phyloP scores from a whole-genome alignment of 257 asterid species.

The Fraxinus cuspidata region DNA sequence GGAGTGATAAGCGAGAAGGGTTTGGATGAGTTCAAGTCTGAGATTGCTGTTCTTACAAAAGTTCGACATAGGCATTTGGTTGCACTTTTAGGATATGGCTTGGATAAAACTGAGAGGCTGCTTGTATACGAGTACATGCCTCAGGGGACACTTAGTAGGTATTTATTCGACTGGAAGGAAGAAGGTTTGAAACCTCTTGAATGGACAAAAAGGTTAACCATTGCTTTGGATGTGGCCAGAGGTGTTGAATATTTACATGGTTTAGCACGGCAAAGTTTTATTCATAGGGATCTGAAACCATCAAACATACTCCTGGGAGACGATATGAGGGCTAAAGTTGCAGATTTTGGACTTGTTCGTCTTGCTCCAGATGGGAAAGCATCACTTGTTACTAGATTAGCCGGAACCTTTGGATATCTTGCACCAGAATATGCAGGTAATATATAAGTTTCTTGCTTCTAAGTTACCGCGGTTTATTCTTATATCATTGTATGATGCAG shows the following conservation, averaged over 20 bases:
- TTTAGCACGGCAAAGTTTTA: constrained; percentile 85
- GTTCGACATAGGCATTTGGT: constrained; percentile 91
- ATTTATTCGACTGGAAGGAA: constrained; percentile 67
- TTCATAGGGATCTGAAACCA: constrained; percentile 89
- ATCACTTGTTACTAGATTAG: constrained; percentile 70
- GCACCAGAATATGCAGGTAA: constrained; percentile 83
- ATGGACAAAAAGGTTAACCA: constrained; percentile 72
- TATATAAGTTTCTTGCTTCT: neutral
- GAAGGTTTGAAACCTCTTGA: constrained; percentile 81
- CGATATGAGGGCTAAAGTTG: constrained; percentile 91
- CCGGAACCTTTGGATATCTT: constrained; percentile 89
- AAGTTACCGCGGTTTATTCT: neutral
- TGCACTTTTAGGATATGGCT: constrained; percentile 77
- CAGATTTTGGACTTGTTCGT: constrained; percentile 89
- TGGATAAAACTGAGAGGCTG: constrained; percentile 72
- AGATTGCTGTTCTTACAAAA: constrained; percentile 85
- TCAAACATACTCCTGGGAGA: constrained; percentile 85
- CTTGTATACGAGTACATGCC: constrained; percentile 90
- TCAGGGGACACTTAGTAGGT: constrained; percentile 79
- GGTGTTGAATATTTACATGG: constrained; percentile 87
- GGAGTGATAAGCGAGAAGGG: constrained; percentile 79
- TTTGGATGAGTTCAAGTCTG: constrained; percentile 77
- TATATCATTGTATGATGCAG: neutral
- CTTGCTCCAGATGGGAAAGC: constrained; percentile 90
- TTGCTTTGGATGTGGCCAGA: constrained; percentile 85